A percentile compares a stretch with the other conserved stretches of the same genome.
phyloP scores from a whole-genome alignment of 345 rosid species.

The Psidium guajava region DNA sequence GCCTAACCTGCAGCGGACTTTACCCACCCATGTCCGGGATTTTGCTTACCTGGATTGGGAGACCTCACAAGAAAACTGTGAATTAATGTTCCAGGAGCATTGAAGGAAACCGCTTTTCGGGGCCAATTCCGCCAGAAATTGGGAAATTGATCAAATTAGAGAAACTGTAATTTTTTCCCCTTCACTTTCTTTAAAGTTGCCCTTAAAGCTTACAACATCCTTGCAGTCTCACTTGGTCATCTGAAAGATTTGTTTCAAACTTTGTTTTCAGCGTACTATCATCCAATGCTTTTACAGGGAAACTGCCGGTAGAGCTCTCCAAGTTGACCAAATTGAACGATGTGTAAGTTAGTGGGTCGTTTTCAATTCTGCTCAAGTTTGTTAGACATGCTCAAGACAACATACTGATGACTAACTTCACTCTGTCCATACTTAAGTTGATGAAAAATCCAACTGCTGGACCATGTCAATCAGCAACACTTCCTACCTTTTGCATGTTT shows the following conservation, averaged over 20 bases:
- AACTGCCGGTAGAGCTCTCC: conserved; percentile 38
- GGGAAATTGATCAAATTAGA: conserved; percentile 44
- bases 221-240: conserved; percentile 2
- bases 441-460: neutral
- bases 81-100: conserved; percentile 41
- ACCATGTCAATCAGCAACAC: neutral
- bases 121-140: conserved; percentile 65
- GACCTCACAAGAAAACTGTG: neutral
- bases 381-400: neutral
- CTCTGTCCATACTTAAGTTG: neutral
- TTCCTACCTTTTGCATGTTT: neutral
- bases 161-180: conserved; percentile 38
- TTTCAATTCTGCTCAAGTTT: neutral
- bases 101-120: conserved; percentile 71
- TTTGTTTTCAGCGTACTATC: conserved; percentile 32
- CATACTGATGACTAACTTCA: neutral
- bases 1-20: neutral
- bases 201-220: neutral
- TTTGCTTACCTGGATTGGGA: neutral
- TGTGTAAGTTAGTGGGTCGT: conserved; percentile 35
- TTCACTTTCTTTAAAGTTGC: neutral
- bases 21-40: neutral
- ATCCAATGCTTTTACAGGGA: conserved; percentile 67
- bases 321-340: conserved; percentile 57
- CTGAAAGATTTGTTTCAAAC: neutral